Conservation (phyloP, 1,284 basidiomycete species). For the Boletellus dicymbophilus region DNA sequence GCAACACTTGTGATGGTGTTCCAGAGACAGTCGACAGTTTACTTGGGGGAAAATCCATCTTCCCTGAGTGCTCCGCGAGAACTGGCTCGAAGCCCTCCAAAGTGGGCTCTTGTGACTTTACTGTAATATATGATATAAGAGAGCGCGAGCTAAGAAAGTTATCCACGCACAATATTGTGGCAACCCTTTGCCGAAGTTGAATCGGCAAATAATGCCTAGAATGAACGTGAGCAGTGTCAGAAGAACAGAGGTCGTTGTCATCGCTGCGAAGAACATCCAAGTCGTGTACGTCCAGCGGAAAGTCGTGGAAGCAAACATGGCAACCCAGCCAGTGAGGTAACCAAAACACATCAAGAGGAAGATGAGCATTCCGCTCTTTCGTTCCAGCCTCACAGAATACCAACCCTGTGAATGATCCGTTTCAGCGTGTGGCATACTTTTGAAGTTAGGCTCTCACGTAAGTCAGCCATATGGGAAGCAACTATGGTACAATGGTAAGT, state of each 20-base stretch:
- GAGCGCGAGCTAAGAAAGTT: not conserved
- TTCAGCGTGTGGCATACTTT: slow-evolving; percentile 6
- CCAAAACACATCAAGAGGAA: slow-evolving; percentile 63
- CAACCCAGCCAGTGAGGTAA: slow-evolving; percentile 66
- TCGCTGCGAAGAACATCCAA: slow-evolving; percentile 74
- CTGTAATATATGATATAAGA: slow-evolving; percentile 34
- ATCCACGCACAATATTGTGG: slow-evolving; percentile 58
- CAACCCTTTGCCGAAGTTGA: slow-evolving; percentile 77
- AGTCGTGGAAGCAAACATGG: slow-evolving; percentile 69
- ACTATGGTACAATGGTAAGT: slow-evolving; percentile 37
- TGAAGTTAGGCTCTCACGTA: slow-evolving; percentile 40
- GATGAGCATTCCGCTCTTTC: slow-evolving; percentile 53
- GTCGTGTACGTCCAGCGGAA: slow-evolving; percentile 77
- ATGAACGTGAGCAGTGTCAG: slow-evolving; percentile 57
- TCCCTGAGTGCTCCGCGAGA: slow-evolving; percentile 50
- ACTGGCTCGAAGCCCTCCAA: slow-evolving; percentile 45
- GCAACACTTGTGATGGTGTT: slow-evolving; percentile 49
- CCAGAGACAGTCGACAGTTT: slow-evolving; percentile 58
- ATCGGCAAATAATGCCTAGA: slow-evolving; percentile 63
- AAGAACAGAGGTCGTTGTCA: slow-evolving; percentile 57
- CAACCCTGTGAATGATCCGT: slow-evolving; percentile 54
- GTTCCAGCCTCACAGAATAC: slow-evolving; percentile 71
- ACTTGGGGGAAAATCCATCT: slow-evolving; percentile 63
- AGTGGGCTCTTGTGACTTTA: slow-evolving; percentile 55
- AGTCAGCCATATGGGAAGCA: slow-evolving; percentile 69